Conservation (phyloP, 2,329 filamentous ascomycete species). For the Achaetomium macrosporum region DNA sequence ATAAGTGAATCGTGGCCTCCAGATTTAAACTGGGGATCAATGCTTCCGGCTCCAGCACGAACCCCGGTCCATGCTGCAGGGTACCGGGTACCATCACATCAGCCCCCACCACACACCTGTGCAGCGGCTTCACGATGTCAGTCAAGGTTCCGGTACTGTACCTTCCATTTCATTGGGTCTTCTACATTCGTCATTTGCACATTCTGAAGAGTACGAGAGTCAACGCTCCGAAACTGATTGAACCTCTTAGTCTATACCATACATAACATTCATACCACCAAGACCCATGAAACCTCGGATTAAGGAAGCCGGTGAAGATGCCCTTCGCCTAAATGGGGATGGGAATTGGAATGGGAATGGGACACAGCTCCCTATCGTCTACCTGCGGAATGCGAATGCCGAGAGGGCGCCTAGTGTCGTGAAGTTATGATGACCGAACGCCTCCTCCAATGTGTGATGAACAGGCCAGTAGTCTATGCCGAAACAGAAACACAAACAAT, state of each 20-base stretch:
- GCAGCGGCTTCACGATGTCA: no score
- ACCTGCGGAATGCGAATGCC: background rate
- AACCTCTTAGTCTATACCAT: no score
- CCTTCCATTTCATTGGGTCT: no score
- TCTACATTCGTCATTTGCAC: no score
- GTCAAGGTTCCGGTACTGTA: no score
- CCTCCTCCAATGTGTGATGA: constrained; percentile 15
- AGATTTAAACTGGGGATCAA: constrained; percentile 28
- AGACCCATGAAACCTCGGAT: no score
- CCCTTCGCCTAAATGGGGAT: no score
- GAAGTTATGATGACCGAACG: constrained; percentile 12
- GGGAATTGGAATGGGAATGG: background rate
- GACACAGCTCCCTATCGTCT: background rate
- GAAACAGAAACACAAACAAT: constrained; percentile 10
- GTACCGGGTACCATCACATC: background rate
- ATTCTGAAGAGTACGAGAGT: no score
- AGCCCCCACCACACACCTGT: background rate
- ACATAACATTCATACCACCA: no score
- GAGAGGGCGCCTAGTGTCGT: background rate
- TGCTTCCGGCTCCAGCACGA: constrained; percentile 17
- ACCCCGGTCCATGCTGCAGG: background rate
- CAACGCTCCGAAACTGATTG: no score
- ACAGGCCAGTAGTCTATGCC: constrained; percentile 18
- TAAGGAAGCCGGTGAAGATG: no score
- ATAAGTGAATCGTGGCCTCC: constrained; percentile 34